Evolutionary conservation across 2,329 filamentous ascomycete species (phyloP), one percentile per base, ranked within the genome.

Genomic region (Colletotrichum graminicola): DNA sequence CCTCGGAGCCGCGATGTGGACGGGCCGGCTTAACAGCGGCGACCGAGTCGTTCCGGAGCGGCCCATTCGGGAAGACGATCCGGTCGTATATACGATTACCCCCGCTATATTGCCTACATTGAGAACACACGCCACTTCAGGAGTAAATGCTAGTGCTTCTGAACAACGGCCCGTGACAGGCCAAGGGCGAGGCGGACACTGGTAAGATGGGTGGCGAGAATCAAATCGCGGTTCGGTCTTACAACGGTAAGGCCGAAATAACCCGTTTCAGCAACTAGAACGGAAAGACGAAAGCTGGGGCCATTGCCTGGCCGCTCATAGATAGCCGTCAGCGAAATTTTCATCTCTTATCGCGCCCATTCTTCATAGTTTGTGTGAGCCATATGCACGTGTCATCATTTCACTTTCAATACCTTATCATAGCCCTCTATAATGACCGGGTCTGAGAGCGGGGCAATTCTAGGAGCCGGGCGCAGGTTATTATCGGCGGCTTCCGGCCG

Each of bases 401-500:
- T 67, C 45, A 60, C 21, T 7, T 34, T 29, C 2, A 26, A 49
- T 41, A 32, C 26, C 59, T 55, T 70, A 64, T 72, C 59, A 23
- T 34, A 10, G 41, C n/a, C 16, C 57, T 55, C 34, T 52, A 21
- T 52, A 34, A 32, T 29, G 16, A 5, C 21, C 11, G 11, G 14
- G 57, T 61, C 47, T 55, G 60, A 47, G 32, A 34, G 70, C 67
- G 70, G 70, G 70, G 61, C 52, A 32, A n/a, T 26, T 43, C 62
- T 67, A 65, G 29, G 34, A 71, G 61, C 66, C 57, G 52, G 32
- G 26, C 45, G 60, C 43, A 57, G 70, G 61, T 12, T 29, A 18
- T 12, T 29, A 18, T 72, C 70, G 70, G 70, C 70, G 70, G 61
- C 49, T 62, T 72, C 70, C 70, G 70, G 26, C 45, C 55, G 6